Evolutionary conservation across 148 eudicot species (phyloP).

Genomic region (Gaultheria prostrata): DNA sequence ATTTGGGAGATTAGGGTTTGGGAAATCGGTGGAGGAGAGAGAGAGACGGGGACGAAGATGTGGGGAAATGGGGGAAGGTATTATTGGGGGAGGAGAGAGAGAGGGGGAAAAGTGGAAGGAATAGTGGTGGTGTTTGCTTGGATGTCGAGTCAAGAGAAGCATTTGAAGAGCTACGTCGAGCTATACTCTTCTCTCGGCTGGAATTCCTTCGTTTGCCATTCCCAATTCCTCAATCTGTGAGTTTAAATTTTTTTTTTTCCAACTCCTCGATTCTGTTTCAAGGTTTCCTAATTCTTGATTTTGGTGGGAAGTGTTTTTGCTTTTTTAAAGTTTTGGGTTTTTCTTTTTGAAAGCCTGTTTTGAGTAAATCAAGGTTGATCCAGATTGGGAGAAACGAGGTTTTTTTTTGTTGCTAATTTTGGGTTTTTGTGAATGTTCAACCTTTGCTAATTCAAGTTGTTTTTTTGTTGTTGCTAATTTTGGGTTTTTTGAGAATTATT

Average conservation of each 20-base stretch:
- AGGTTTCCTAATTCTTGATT: background rate
- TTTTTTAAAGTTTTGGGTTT: background rate
- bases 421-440: background rate
- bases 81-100: slow-evolving; percentile 79
- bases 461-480: no score
- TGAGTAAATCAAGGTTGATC: slow-evolving; percentile 3
- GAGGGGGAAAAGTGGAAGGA: slow-evolving; percentile 48
- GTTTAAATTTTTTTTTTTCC: slow-evolving; percentile 9
- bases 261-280: slow-evolving; percentile 1
- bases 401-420: background rate
- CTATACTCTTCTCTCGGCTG: slow-evolving; percentile 85
- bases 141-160: slow-evolving; percentile 90
- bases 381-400: background rate
- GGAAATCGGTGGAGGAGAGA: background rate
- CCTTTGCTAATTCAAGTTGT: no score
- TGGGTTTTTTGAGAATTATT: no score
- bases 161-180: slow-evolving; percentile 69
- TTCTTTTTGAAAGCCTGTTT: background rate
- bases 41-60: slow-evolving; percentile 34
- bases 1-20: background rate
- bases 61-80: slow-evolving; percentile 90
- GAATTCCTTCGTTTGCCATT: slow-evolving; percentile 83
- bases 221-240: slow-evolving; percentile 87
- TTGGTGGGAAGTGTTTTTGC: background rate
- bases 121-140: slow-evolving; percentile 82